Evolutionary conservation across 176 grass and related monocot genomes (phyloP).

Genomic region (Musa beccarii): DNA sequence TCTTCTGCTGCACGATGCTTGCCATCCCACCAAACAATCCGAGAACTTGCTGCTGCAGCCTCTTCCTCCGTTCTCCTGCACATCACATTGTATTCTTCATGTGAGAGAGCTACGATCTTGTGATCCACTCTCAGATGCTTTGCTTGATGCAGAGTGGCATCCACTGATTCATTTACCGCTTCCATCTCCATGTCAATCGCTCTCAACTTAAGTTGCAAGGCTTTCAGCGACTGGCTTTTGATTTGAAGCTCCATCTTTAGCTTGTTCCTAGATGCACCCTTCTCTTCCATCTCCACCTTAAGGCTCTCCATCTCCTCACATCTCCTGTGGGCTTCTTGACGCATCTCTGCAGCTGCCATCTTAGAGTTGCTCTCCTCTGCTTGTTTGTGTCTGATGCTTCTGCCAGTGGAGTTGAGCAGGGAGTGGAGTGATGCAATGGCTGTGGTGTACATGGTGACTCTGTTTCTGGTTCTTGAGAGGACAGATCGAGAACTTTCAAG

Average conservation of each 20-base stretch:
- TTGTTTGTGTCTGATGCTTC: conserved; percentile 7
- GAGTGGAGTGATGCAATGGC: conserved; percentile 24
- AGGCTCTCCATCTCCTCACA: conserved; percentile 18
- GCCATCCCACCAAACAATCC: conserved; percentile 22
- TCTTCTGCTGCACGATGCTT: conserved; percentile 19
- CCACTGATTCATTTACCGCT: conserved; percentile 26
- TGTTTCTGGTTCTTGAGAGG: conserved; percentile 24
- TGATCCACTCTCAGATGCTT: background rate
- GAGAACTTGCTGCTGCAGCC: conserved; percentile 21
- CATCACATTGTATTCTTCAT: conserved; percentile 22
- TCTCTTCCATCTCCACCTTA: conserved; percentile 16
- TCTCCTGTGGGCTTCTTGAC: background rate
- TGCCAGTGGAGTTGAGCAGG: conserved; percentile 27
- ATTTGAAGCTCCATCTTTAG: conserved; percentile 24
- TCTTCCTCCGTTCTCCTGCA: conserved; percentile 11
- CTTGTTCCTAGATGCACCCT: conserved; percentile 16
- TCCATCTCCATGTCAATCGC: conserved; percentile 29
- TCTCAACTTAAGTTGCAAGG: conserved; percentile 26
- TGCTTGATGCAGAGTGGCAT: conserved; percentile 3
- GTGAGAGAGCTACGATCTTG: conserved; percentile 28
- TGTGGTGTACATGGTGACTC: conserved; percentile 25
- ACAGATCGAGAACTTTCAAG: conserved; percentile 25
- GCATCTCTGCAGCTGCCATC: conserved; percentile 22
- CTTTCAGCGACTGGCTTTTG: conserved; percentile 22
- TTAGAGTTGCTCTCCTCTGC: conserved; percentile 22